phyloP scores from a whole-genome alignment of 768 basidiomycete species.

The Pleurotus ostreatus region DNA sequence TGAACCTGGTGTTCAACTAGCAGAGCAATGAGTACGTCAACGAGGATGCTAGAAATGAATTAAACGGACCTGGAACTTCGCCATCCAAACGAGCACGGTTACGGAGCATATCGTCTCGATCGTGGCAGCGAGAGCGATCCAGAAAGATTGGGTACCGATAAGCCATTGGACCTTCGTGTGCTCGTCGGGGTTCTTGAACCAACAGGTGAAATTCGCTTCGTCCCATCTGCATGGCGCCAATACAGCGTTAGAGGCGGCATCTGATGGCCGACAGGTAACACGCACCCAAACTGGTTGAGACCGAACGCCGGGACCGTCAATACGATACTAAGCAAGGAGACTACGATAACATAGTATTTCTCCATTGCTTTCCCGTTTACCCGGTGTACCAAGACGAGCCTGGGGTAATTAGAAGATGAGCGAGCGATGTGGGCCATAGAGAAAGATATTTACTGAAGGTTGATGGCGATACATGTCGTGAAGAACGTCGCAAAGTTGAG shows the following conservation, averaged over 20 bases:
- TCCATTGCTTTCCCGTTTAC: slow-evolving; percentile 22
- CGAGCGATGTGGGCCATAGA: neutral
- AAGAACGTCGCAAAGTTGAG: slow-evolving; percentile 19
- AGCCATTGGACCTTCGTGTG: slow-evolving; percentile 18
- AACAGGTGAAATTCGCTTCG: slow-evolving; percentile 16
- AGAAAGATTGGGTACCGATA: slow-evolving; percentile 21
- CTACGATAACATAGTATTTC: slow-evolving; percentile 21
- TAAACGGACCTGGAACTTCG: slow-evolving; percentile 14
- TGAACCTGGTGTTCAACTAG: neutral
- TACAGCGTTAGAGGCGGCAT: neutral
- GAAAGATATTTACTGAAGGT: slow-evolving; percentile 16
- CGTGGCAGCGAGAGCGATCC: slow-evolving; percentile 17
- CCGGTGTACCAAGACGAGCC: slow-evolving; percentile 21
- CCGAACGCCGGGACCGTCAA: slow-evolving; percentile 17
- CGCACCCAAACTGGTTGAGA: slow-evolving; percentile 20
- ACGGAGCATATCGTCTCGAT: slow-evolving; percentile 16
- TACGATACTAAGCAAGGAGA: slow-evolving; percentile 12
- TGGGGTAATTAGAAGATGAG: neutral
- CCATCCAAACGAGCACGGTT: slow-evolving; percentile 17
- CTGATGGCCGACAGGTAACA: neutral
- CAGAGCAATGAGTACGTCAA: too few relatives aligned
- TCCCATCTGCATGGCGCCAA: slow-evolving; percentile 12
- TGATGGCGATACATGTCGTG: slow-evolving; percentile 21
- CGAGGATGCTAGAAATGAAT: neutral
- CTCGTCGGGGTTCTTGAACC: slow-evolving; percentile 16